Conservation (phyloP, 345 rosid species). For the Syzygium oleosum region DNA sequence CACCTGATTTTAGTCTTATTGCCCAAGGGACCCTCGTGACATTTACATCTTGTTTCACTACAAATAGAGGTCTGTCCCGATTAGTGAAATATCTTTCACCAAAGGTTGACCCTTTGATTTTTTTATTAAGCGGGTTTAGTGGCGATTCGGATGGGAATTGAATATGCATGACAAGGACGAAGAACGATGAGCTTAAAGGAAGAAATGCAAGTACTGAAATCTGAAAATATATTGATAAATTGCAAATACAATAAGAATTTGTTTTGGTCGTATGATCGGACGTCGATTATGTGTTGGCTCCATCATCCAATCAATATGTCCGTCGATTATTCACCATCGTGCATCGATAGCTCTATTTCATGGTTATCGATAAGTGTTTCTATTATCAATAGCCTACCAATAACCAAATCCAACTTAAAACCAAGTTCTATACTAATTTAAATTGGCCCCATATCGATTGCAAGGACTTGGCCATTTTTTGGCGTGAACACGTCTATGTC, state of each 20-base stretch:
- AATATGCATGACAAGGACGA: background rate
- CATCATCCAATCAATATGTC: background rate
- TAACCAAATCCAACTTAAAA: background rate
- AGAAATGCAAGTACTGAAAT: background rate
- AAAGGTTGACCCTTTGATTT: background rate
- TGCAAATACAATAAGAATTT: background rate
- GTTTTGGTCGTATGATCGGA: background rate
- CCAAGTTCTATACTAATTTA: background rate
- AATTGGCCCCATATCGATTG: background rate
- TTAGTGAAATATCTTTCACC: background rate
- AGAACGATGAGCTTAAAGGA: background rate
- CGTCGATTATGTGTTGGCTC: background rate
- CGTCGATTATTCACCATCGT: background rate
- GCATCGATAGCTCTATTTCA: background rate
- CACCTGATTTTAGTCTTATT: background rate
- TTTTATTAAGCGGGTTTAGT: background rate
- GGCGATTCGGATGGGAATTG: background rate
- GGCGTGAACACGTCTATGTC: background rate
- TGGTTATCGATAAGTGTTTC: background rate
- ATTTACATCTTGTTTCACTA: background rate
- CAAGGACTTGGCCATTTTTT: background rate
- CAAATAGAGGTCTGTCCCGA: background rate
- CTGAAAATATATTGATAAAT: background rate
- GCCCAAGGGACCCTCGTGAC: background rate
- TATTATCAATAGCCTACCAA: too few species aligned